These are phyloP conservation scores for Xerocomus spinulosus DNA, from an alignment of 768 basidiomycete species.

Conservation along the genomic window DNA sequence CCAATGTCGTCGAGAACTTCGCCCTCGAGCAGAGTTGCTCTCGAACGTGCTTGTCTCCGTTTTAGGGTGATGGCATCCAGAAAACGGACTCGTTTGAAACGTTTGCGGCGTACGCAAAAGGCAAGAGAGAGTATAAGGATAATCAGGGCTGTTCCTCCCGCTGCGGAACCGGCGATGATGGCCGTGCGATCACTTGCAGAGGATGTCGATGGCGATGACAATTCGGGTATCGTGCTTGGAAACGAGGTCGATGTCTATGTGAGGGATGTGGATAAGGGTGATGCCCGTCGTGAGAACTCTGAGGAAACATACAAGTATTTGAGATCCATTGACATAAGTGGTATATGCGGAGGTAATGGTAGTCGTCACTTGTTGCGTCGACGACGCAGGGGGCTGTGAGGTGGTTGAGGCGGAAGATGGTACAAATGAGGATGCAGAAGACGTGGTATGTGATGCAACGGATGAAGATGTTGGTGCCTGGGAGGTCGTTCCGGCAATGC, in stretches of 20 bases:
- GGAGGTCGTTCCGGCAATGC: background rate
- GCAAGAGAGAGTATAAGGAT: conserved; percentile 33
- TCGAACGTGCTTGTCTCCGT: conserved; percentile 13
- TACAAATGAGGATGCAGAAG: background rate
- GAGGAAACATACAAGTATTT: conserved; percentile 15
- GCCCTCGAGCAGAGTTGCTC: conserved; percentile 23
- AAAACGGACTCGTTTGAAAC: conserved; percentile 32
- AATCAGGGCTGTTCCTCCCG: conserved; percentile 35
- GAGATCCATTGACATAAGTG: conserved; percentile 12
- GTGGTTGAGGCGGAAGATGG: background rate
- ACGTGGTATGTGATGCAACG: background rate
- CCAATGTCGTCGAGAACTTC: conserved; percentile 20
- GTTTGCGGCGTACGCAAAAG: conserved; percentile 37
- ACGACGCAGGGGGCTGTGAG: conserved; percentile 1
- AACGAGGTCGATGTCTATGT: conserved; percentile 12
- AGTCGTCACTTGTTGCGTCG: conserved; percentile 10
- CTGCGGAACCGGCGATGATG: conserved; percentile 41
- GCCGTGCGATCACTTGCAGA: conserved; percentile 30
- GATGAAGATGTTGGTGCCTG: background rate
- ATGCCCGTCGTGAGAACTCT: no score
- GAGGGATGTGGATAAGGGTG: background rate
- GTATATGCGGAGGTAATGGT: conserved; percentile 20
- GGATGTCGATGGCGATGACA: background rate
- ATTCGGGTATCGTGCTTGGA: conserved; percentile 18
- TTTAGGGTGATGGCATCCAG: conserved; percentile 25